Conservation (phyloP, 176 grass and related monocot genomes). For the Triticum monococcum region DNA sequence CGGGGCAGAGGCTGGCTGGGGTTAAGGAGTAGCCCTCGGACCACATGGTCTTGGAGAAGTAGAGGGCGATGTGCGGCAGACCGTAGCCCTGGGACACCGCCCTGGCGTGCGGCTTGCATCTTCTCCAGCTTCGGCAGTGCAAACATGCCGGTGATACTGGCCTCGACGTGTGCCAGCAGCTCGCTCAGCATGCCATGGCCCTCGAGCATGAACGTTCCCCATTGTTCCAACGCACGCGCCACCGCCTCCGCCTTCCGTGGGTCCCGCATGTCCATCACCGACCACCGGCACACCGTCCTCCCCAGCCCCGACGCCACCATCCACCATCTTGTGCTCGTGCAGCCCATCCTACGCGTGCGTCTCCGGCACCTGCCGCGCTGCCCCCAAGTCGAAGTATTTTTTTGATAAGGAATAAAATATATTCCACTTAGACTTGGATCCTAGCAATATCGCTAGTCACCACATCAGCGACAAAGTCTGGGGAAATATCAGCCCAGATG, state of each 20-base stretch:
- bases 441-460: too few relatives aligned
- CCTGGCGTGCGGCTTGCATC: constrained; percentile 52
- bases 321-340: constrained; percentile 53
- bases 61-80: constrained; percentile 83
- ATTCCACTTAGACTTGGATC: too few relatives aligned
- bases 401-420: too few relatives aligned
- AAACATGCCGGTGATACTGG: constrained; percentile 57
- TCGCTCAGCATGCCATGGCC: constrained; percentile 45
- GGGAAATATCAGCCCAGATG: too few relatives aligned
- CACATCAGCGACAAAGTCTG: too few relatives aligned
- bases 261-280: constrained; percentile 42
- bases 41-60: constrained; percentile 99
- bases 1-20: constrained; percentile 48
- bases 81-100: constrained; percentile 70
- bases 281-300: constrained; percentile 58
- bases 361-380: constrained; percentile 60
- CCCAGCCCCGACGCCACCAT: constrained; percentile 1
- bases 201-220: constrained; percentile 76
- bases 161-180: constrained; percentile 64
- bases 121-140: constrained; percentile 65
- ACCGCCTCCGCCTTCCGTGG: neutral
- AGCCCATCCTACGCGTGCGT: constrained; percentile 75
- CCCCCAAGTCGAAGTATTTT: too few relatives aligned
- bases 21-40: constrained; percentile 94
- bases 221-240: constrained; percentile 58